Evolutionary conservation across 176 grass and related monocot species (phyloP), one percentile per base, ranked within the genome.

Genomic region (Tillandsia fasciculata): DNA sequence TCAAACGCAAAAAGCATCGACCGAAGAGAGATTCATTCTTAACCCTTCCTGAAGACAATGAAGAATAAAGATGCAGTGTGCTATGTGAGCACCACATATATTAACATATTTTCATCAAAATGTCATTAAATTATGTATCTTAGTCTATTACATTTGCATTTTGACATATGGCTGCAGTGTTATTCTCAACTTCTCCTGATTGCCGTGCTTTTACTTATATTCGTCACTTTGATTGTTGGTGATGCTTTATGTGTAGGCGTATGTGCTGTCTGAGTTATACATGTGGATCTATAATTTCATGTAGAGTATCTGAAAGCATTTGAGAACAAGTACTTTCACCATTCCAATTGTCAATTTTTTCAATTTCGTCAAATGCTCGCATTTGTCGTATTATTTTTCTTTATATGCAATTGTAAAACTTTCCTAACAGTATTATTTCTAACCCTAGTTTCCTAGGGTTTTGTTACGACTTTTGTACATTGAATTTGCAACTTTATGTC

Each of bases 1-100:
- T 97, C 51, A 93, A 77, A 72, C 76, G 71, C 26, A 99, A 87
- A 74, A 99, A 90, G 58, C 94, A 90, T 80, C 78, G 82, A 66
- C 86, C 86, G 54, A 52, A 74, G 24, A 87, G 94, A 76, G 82
- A 92, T 26, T 83, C 78, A 63, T 86, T 97, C 69, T 85, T 76
- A 65, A 75, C 26, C 24, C 14, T 90, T 64, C 84, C 83, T 2
- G 64, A 89, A 3, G 83, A 87, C 74, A 77, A 80, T 61, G 74
- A 23, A 76, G 15, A 56, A 80, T 59, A 59, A 59, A 59, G 33
- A 4, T 20, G 14, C 9, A 59, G n/a, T 59, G 14, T 8, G 18
- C n/a, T 17, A 56, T 14, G 52, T 3, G 3, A 56, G 54, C 12
- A 5, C 54, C 14, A 14, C 20, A 1, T 20, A 22, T 14, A 59